phyloP scores from a whole-genome alignment of 768 basidiomycete genomes.

The Hypsizygus marmoreus region DNA sequence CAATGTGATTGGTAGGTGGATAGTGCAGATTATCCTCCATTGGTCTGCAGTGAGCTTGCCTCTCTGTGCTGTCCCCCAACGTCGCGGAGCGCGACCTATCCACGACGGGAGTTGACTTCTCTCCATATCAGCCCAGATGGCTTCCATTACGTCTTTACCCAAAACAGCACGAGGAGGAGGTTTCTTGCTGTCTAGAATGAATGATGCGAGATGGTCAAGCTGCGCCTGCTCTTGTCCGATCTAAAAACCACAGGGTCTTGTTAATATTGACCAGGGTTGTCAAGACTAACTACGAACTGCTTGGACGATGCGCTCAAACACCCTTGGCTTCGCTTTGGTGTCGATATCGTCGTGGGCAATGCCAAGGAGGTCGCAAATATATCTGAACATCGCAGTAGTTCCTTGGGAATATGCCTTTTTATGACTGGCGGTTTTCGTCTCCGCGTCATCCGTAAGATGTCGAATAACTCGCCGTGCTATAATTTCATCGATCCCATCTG shows the following conservation, averaged over 20 bases:
- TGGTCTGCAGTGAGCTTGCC: slow-evolving; percentile 35
- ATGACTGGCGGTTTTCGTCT: too few relatives aligned
- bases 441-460: too few relatives aligned
- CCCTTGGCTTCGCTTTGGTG: slow-evolving; percentile 4
- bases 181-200: not conserved
- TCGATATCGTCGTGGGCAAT: slow-evolving; percentile 10
- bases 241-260: too few relatives aligned
- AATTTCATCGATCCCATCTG: not conserved
- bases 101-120: slow-evolving; percentile 29
- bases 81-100: slow-evolving; percentile 28
- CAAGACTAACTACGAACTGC: too few relatives aligned
- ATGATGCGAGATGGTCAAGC: slow-evolving; percentile 2
- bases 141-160: slow-evolving; percentile 29
- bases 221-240: not conserved
- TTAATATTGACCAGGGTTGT: too few relatives aligned
- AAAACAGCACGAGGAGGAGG: slow-evolving; percentile 20
- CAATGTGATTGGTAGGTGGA: slow-evolving; percentile 30
- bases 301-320: too few relatives aligned
- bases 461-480: slow-evolving; percentile 2
- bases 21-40: slow-evolving; percentile 27
- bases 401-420: slow-evolving; percentile 13
- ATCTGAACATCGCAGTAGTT: slow-evolving; percentile 6
- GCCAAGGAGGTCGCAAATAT: slow-evolving; percentile 12
- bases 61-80: slow-evolving; percentile 29
- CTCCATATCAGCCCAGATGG: slow-evolving; percentile 31